Evolutionary conservation across 1,284 basidiomycete genomes (phyloP), one percentile per base, ranked within the genome.

Genomic region (Cutaneotrichosporon curvatum): DNA sequence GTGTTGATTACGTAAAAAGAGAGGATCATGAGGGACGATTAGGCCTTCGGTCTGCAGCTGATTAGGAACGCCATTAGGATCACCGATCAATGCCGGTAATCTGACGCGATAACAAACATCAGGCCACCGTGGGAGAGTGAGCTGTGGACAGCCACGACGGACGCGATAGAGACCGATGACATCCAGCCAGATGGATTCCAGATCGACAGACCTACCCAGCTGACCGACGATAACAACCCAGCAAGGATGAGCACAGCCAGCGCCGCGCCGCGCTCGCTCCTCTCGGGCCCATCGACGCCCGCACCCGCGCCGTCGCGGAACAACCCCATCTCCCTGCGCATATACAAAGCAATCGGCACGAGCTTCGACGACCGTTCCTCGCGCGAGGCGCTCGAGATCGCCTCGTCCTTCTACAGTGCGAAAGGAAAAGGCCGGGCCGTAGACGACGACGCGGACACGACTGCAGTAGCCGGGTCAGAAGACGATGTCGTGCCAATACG

Each of bases 311-410:
- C 60, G 8, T 45, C 59, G 23, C 51, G 66, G 33, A 61, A 70
- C 40, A 75, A 76, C 54, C 87, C 88, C 2, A 78, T 92, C 39
- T 81, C 84, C 16, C 72, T 86, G 6, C 78, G 88, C n/a, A 74
- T 94, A 16, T 89, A 87, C 72, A 94, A 94, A 68, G 82, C 94
- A 45, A 76, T 94, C 20, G 81, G 84, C 21, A 87, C 81, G 47
- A 69, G 70, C 35, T 91, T 87, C 56, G 83, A 90, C 42, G 88
- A 92, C 63, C 76, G 81, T 11, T 79, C 81, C 2, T 88, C 85
- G 0, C 75, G 78, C 32, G 84, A 90, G 53, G 90, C 88, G 0
- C 75, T 95, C 25, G 77, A 81, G 47, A 91, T 87, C 0, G 79
- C 94, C 28, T 87, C 87, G 2, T 79, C 84, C 22, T 76, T 89